Evolutionary conservation across 495 filamentous ascomycete genomes (phyloP).

Genomic region (Xylaria bambusicola): DNA sequence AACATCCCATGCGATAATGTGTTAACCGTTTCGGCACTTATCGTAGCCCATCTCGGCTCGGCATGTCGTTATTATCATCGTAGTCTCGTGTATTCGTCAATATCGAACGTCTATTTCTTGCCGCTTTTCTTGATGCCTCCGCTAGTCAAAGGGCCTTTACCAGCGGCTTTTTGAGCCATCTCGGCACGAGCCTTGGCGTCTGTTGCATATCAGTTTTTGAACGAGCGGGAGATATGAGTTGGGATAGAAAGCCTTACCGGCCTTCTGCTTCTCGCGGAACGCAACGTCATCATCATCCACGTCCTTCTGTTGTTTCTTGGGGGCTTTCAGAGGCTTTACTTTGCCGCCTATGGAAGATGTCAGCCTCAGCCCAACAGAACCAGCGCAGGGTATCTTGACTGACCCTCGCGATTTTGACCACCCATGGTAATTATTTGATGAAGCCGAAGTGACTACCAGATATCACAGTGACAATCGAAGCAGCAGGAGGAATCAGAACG

Average conservation of each 20-base stretch:
- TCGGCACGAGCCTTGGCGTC: constrained; percentile 80
- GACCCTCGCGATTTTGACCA: constrained; percentile 69
- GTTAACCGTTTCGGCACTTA: not conserved
- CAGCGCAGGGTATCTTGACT: constrained; percentile 3
- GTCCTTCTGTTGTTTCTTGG: constrained; percentile 77
- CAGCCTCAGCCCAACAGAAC: constrained; percentile 14
- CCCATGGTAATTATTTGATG: constrained; percentile 50
- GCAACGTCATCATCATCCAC: constrained; percentile 77
- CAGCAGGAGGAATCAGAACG: not conserved
- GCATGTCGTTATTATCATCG: not conserved
- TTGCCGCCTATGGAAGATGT: constrained; percentile 65
- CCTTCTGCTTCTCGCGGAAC: constrained; percentile 71
- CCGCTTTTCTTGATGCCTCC: constrained; percentile 86
- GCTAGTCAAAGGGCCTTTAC: constrained; percentile 65
- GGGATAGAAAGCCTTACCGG: constrained; percentile 52
- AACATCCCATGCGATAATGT: not conserved
- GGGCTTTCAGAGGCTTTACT: constrained; percentile 77
- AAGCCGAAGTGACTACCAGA: too few relatives aligned
- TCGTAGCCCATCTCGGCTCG: not conserved
- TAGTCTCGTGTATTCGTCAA: constrained; percentile 27
- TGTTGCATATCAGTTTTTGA: constrained; percentile 22
- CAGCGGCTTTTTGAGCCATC: constrained; percentile 62
- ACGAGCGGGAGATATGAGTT: not conserved
- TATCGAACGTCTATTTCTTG: constrained; percentile 65
- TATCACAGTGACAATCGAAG: not conserved